Evolutionary conservation across 331 rosid species (phyloP).

Genomic region (Quercus tomentella): DNA sequence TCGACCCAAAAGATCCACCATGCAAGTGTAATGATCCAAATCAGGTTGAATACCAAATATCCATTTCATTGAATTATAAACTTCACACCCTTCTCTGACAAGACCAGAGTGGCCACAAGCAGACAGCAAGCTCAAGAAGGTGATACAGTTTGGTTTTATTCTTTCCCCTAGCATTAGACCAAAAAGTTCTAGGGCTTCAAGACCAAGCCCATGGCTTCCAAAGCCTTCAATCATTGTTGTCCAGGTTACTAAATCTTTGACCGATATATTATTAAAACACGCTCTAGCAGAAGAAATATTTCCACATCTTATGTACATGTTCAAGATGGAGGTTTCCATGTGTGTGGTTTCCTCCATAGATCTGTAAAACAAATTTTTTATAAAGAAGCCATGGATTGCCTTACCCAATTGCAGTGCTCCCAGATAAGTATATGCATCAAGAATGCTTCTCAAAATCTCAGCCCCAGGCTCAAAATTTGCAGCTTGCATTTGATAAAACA

Average conservation of each 20-base stretch:
- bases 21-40: constrained; percentile 60
- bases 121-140: constrained; percentile 55
- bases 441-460: constrained; percentile 42
- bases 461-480: constrained; percentile 22
- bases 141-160: constrained; percentile 43
- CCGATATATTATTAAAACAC: constrained; percentile 27
- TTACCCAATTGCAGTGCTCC: constrained; percentile 54
- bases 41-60: constrained; percentile 38
- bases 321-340: constrained; percentile 46
- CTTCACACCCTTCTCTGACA: constrained; percentile 47
- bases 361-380: constrained; percentile 19
- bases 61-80: constrained; percentile 49
- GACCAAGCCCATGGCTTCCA: constrained; percentile 50
- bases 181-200: constrained; percentile 33
- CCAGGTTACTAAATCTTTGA: constrained; percentile 56
- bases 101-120: constrained; percentile 71
- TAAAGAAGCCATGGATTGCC: constrained; percentile 37
- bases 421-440: constrained; percentile 48
- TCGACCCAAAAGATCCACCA: constrained; percentile 60
- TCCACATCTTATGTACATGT: constrained; percentile 58
- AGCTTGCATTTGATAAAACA: constrained; percentile 45
- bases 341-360: constrained; percentile 10
- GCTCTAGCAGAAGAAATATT: constrained; percentile 34
- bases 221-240: constrained; percentile 61
- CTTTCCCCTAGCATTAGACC: constrained; percentile 31